Conservation (phyloP, 306 rosid species). For the Cajanus cajan region DNA sequence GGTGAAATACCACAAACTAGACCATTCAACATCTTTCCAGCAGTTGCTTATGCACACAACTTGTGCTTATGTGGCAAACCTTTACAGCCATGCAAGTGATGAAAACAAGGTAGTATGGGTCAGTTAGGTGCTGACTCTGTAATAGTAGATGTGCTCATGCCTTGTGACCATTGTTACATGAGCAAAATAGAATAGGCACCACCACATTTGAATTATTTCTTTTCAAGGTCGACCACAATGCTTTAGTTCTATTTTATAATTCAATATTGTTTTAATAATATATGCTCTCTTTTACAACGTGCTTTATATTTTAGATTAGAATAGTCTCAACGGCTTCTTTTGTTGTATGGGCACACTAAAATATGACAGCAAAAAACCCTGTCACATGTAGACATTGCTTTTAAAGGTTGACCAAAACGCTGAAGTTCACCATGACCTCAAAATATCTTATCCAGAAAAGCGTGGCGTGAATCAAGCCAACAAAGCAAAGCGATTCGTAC, state of each 20-base stretch:
- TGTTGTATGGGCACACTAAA: not conserved
- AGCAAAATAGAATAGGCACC: conserved; percentile 35
- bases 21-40: conserved; percentile 77
- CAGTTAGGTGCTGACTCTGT: conserved; percentile 67
- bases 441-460: not conserved
- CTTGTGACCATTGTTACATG: conserved; percentile 37
- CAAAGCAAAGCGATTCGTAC: not conserved
- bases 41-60: conserved; percentile 85
- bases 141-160: conserved; percentile 36
- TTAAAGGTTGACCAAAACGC: not conserved
- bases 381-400: not conserved
- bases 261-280: conserved; percentile 29
- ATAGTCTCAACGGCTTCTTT: not conserved
- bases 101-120: conserved; percentile 38
- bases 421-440: not conserved
- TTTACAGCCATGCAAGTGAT: conserved; percentile 69
- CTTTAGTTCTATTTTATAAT: conserved; percentile 31
- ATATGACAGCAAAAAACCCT: not conserved
- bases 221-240: conserved; percentile 24
- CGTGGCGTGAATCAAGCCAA: not conserved
- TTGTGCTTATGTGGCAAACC: conserved; percentile 90
- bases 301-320: not conserved
- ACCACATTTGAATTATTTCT: conserved; percentile 21
- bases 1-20: conserved; percentile 92
- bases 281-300: not conserved